Evolutionary conservation across 345 rosid genomes (phyloP), one percentile per base, ranked within the genome.

Genomic region (Syzygium aqueum): DNA sequence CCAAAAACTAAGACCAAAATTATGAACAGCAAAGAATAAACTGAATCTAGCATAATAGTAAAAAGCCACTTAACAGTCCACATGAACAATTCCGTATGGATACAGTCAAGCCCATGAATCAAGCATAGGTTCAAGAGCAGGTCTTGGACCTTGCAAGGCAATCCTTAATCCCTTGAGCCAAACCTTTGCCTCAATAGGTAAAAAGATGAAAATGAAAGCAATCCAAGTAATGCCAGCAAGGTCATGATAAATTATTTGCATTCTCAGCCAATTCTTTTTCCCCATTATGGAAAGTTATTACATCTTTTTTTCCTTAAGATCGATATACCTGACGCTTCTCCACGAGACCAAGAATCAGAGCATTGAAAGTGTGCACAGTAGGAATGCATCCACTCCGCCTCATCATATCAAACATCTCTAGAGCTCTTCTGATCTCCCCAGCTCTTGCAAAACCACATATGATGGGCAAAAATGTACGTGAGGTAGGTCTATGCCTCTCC

Each of bases 371-470:
- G 88, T 97, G 98, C 82, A 97, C 98, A 11, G 96, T 93, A 77
- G 99, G 98, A 89, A 95, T 92, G 92, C 99, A 96, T 53, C 99
- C 99, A 53, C 95, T 92, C 90, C 94, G 89, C 90, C 99, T 94
- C 99, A 97, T 97, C 94, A 93, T 92, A 91, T 97, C 96, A 43
- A 97, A 96, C 87, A 93, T 88, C 85, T 97, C 98, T 51, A 96
- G 77, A 8, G 99, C 97, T 90, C 92, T 97, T 88, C 92, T 95
- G 89, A 94, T 90, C 51, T 97, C 97, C 46, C 99, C 98, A 51
- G 95, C 93, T 86, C 94, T 94, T 21, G 97, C 99, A 93, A 91
- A 96, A 86, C 94, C 94, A 88, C 95, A 92, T 90, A 96, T 96
- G 86, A 97, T 97, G 84, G 99, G 99, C 99, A 95, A 89, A 92